These are phyloP conservation scores for Penicillium cosmopolitanum DNA, from an alignment of 495 filamentous ascomycete species.

Conservation along the genomic window DNA sequence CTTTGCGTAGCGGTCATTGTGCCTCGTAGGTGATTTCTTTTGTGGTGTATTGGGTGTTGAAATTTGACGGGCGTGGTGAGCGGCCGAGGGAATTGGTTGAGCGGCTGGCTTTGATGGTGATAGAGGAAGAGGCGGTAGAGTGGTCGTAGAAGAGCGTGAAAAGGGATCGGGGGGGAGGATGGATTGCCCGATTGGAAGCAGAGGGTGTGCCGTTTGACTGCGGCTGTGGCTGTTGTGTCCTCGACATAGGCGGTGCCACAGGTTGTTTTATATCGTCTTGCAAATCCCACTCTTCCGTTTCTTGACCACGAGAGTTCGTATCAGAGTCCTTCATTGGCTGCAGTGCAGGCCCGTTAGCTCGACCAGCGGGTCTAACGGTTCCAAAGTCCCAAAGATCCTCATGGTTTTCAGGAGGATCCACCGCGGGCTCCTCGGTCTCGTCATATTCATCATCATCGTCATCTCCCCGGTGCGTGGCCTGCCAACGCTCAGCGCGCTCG, in stretches of 20 bases:
- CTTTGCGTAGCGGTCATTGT: slow-evolving; percentile 19
- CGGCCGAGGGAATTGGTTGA: slow-evolving; percentile 2
- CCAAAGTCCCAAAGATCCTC: slow-evolving; percentile 94
- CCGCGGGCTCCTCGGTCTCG: slow-evolving; percentile 46
- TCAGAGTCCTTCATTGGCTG: slow-evolving; percentile 74
- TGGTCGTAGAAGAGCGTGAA: slow-evolving; percentile 15
- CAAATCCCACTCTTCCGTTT: slow-evolving; percentile 46
- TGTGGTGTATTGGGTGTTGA: slow-evolving; percentile 2
- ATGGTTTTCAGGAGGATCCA: slow-evolving; percentile 32
- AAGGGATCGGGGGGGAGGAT: not conserved
- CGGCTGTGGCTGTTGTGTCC: not conserved
- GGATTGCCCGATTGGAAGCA: not conserved
- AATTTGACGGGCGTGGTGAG: slow-evolving; percentile 9
- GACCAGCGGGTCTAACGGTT: slow-evolving; percentile 74
- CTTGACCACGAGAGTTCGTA: slow-evolving; percentile 64
- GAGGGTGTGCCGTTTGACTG: not conserved
- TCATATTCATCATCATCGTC: slow-evolving; percentile 56
- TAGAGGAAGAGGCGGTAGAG: slow-evolving; percentile 13
- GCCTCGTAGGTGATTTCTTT: slow-evolving; percentile 6
- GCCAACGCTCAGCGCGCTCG: slow-evolving; percentile 85
- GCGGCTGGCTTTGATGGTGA: slow-evolving; percentile 18
- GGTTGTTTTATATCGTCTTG: slow-evolving; percentile 40
- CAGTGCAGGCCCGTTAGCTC: slow-evolving; percentile 50
- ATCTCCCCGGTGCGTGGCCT: slow-evolving; percentile 53
- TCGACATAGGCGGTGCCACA: slow-evolving; percentile 15